Conservation (phyloP, 2,329 filamentous ascomycete species). For the Aspergillus pseudonomiae region DNA sequence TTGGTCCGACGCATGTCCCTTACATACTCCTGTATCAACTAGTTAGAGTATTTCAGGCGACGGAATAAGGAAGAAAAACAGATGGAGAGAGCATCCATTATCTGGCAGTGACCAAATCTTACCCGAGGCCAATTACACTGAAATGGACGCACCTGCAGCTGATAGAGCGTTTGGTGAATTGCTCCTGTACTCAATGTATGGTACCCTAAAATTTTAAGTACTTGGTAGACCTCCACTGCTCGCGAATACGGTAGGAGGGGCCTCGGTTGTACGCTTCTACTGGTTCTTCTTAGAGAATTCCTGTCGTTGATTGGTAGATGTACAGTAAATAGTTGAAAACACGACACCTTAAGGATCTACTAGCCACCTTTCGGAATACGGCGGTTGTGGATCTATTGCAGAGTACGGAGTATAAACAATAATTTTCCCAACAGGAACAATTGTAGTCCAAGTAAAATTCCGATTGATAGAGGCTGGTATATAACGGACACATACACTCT, state of each 20-base stretch:
- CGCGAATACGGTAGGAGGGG: slow-evolving; percentile 3
- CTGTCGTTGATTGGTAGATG: not conserved
- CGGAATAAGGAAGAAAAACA: too few species aligned
- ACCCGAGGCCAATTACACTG: not conserved
- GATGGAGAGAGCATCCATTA: not conserved
- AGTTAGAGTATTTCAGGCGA: not conserved
- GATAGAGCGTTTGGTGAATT: not conserved
- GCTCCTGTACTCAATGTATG: not conserved
- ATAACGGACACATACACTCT: not conserved
- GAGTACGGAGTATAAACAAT: not conserved
- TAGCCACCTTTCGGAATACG: not conserved
- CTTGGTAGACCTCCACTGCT: slow-evolving; percentile 1
- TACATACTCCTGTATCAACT: not conserved
- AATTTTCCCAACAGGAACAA: not conserved
- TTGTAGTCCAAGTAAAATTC: not conserved
- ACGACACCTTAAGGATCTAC: not conserved
- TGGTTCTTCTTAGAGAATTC: not conserved
- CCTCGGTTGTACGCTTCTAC: not conserved
- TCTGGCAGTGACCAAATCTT: not conserved
- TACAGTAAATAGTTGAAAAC: not conserved
- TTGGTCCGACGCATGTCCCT: not conserved
- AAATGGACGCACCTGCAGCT: not conserved
- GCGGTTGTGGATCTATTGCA: not conserved
- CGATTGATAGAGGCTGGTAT: not conserved
- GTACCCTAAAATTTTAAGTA: slow-evolving; percentile 4